Evolutionary conservation across 192 early-diverging fungal genomes (phyloP).

Genomic region (Irineochytrium annulatum): DNA sequence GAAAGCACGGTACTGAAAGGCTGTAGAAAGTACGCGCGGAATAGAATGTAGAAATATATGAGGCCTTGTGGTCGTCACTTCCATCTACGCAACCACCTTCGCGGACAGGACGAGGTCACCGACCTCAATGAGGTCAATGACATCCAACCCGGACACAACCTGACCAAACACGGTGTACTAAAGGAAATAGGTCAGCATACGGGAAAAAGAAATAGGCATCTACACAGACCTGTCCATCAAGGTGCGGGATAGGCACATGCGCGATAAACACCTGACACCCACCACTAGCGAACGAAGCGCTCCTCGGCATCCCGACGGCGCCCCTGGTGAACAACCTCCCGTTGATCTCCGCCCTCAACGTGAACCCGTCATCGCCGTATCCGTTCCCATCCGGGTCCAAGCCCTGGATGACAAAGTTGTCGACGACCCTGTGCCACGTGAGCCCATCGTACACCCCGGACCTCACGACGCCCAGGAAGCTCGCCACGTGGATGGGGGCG

Average conservation of each 20-base stretch:
- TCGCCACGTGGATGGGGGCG: not conserved
- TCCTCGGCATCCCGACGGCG: not conserved
- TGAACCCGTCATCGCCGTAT: not conserved
- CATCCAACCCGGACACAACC: not conserved
- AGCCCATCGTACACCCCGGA: not conserved
- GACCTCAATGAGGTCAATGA: not conserved
- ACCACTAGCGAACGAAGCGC: not conserved
- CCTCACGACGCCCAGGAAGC: not conserved
- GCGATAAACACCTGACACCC: not conserved
- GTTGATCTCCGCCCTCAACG: not conserved
- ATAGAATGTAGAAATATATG: no score
- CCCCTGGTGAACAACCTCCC: not conserved
- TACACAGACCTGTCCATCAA: not conserved
- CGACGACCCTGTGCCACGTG: not conserved
- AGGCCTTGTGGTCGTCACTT: no score
- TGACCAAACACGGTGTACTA: not conserved
- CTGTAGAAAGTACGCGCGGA: no score
- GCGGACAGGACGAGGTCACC: not conserved
- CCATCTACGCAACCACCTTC: no score
- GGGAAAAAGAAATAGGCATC: not conserved
- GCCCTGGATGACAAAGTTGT: slow-evolving; percentile 1
- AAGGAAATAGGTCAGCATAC: not conserved
- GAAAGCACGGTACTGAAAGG: no score
- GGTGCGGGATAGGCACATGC: not conserved
- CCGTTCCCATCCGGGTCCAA: not conserved